Conservation (phyloP, 805 yeast genomes). For the Limtongozyma cylindracea region DNA sequence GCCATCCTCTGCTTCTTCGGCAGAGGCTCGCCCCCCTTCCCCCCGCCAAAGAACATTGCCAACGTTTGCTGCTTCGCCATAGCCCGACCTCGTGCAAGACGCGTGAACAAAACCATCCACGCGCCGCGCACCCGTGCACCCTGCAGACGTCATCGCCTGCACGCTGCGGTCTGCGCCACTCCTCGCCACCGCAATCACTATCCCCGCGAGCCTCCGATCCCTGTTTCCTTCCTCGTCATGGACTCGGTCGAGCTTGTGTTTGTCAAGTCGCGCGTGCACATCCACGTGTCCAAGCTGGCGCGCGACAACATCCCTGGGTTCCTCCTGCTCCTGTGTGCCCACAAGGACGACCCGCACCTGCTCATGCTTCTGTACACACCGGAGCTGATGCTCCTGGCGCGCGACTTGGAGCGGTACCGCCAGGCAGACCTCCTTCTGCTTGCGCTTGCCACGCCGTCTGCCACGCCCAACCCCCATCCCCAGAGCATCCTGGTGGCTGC, state of each 20-base stretch:
- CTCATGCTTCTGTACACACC: constrained; percentile 48
- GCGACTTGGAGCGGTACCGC: constrained; percentile 19
- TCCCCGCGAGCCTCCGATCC: too few relatives aligned
- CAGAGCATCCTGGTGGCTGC: constrained; percentile 1
- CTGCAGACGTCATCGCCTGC: too few relatives aligned
- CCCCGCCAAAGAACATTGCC: too few relatives aligned
- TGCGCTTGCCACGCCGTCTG: constrained; percentile 5
- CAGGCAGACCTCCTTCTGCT: constrained; percentile 17
- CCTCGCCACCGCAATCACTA: too few relatives aligned
- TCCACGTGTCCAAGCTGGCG: constrained; percentile 58
- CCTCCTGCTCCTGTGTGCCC: constrained; percentile 16
- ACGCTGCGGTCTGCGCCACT: too few relatives aligned
- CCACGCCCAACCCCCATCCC: neutral
- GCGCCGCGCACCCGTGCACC: too few relatives aligned
- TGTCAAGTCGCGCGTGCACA: constrained; percentile 46
- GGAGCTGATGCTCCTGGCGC: constrained; percentile 16
- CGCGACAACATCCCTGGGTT: constrained; percentile 66
- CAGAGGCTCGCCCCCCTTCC: too few relatives aligned
- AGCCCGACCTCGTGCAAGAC: too few relatives aligned
- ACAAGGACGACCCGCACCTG: constrained; percentile 37
- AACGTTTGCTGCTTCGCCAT: too few relatives aligned
- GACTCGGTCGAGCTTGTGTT: constrained; percentile 22
- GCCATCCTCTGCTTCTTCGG: too few relatives aligned
- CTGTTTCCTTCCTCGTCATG: too few relatives aligned
- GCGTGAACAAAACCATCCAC: too few relatives aligned